Percentiles rank a stretch among this genome's conserved stretches.
Conservation (phyloP, 208 protist species). For the Leptomonas pyrrhocoris region DNA sequence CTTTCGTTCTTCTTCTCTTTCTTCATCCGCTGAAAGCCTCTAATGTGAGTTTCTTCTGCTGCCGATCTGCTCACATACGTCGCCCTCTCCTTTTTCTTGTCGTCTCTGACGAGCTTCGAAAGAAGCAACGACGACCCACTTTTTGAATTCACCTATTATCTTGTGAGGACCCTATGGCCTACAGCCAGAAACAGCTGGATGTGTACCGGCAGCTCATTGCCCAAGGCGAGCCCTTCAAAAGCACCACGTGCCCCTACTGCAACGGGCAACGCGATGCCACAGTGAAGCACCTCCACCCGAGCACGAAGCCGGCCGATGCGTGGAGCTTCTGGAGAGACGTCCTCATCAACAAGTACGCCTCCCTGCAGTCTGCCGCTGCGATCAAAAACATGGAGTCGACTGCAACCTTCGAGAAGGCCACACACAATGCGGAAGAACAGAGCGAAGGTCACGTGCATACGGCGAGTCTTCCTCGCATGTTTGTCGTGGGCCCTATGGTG, state of each 20-base stretch:
- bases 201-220: slow-evolving; percentile 33
- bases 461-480: slow-evolving; percentile 34
- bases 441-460: background rate
- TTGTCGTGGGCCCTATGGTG: slow-evolving; percentile 93
- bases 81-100: too few species aligned
- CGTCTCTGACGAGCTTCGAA: too few species aligned
- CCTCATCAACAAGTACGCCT: slow-evolving; percentile 51
- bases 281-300: slow-evolving; percentile 70
- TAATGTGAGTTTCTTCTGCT: too few species aligned
- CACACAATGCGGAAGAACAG: background rate
- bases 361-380: slow-evolving; percentile 29
- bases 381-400: slow-evolving; percentile 21
- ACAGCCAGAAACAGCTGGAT: slow-evolving; percentile 33
- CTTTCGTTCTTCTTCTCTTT: too few species aligned
- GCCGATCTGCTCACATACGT: too few species aligned
- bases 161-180: slow-evolving; percentile 46
- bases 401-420: background rate
- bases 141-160: too few species aligned
- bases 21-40: too few species aligned
- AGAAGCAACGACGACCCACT: too few species aligned
- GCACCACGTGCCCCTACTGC: slow-evolving; percentile 76
- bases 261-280: slow-evolving; percentile 45
- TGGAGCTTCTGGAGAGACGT: slow-evolving; percentile 73
- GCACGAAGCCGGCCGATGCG: slow-evolving; percentile 55
- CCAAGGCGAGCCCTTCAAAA: slow-evolving; percentile 28